phyloP scores from a whole-genome alignment of 371 early-diverging fungal genomes.

The Rhizomucor pusillus region DNA sequence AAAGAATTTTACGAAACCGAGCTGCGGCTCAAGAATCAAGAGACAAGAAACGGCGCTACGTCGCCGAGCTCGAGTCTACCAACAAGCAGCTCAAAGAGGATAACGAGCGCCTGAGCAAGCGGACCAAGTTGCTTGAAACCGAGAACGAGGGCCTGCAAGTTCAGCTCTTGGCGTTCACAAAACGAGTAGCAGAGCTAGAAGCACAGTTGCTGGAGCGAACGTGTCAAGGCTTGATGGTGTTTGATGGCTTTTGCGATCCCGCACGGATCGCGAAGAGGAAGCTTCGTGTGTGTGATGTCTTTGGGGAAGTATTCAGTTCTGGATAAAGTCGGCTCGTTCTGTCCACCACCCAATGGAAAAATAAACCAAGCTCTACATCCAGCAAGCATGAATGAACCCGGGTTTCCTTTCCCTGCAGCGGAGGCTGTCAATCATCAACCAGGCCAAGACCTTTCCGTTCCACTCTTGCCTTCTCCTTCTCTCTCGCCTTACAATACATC shows the following conservation, averaged over 20 bases:
- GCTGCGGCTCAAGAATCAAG: constrained; percentile 88
- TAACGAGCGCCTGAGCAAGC: constrained; percentile 59
- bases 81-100: constrained; percentile 66
- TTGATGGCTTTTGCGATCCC: constrained; percentile 58
- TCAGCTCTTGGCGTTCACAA: constrained; percentile 56
- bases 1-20: constrained; percentile 84
- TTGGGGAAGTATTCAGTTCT: not conserved
- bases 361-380: not conserved
- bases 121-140: constrained; percentile 63
- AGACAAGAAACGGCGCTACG: constrained; percentile 82
- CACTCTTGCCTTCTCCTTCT: constrained; percentile 14
- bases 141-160: constrained; percentile 56
- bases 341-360: constrained; percentile 16
- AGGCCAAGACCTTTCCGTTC: not conserved
- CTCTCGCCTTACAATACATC: constrained; percentile 6
- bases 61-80: constrained; percentile 70
- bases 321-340: constrained; percentile 3
- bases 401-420: constrained; percentile 17
- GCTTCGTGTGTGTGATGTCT: not conserved
- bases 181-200: constrained; percentile 44
- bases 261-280: constrained; percentile 36
- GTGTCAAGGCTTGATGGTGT: constrained; percentile 23
- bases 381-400: not conserved
- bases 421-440: constrained; percentile 12
- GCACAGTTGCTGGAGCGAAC: constrained; percentile 19